Evolutionary conservation across 768 basidiomycete genomes (phyloP).

Genomic region (Lentinula edodes): DNA sequence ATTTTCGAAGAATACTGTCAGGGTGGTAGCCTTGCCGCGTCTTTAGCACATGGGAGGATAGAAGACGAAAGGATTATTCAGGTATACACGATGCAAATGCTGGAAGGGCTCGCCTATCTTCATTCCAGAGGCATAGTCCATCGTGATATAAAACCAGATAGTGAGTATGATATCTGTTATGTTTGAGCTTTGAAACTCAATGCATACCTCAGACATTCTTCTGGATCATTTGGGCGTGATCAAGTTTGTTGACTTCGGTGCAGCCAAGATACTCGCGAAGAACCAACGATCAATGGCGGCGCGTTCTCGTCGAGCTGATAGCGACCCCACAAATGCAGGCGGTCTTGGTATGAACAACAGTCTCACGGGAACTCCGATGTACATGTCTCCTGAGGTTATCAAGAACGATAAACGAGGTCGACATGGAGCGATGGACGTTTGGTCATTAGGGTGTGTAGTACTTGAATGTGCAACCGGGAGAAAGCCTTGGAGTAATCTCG

Average conservation of each 20-base stretch:
- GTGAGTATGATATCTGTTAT: conserved; percentile 43
- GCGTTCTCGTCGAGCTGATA: conserved; percentile 58
- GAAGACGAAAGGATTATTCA: conserved; percentile 96
- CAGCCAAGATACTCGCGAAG: conserved; percentile 92
- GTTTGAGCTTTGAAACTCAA: conserved; percentile 4
- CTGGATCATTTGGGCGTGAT: conserved; percentile 87
- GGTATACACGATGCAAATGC: conserved; percentile 94
- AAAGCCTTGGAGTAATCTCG: conserved; percentile 97
- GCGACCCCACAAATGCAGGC: conserved; percentile 22
- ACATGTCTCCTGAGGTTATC: conserved; percentile 99
- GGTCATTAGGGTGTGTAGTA: conserved; percentile 97
- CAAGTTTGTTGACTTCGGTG: conserved; percentile 97
- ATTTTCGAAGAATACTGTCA: conserved; percentile 99
- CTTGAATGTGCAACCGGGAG: conserved; percentile 94
- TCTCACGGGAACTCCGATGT: conserved; percentile 97
- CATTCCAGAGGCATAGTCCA: conserved; percentile 92
- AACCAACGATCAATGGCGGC: conserved; percentile 77
- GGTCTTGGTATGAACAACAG: conserved; percentile 68
- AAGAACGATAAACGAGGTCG: conserved; percentile 86
- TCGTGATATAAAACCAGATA: conserved; percentile 98
- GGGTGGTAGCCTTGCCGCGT: conserved; percentile 84
- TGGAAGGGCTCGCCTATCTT: conserved; percentile 89
- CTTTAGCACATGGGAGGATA: conserved; percentile 90
- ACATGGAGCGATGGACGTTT: conserved; percentile 96
- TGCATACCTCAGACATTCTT: conserved; percentile 70